Evolutionary conservation across 2,329 filamentous ascomycete genomes (phyloP).

Genomic region (Beauveria sp.): DNA sequence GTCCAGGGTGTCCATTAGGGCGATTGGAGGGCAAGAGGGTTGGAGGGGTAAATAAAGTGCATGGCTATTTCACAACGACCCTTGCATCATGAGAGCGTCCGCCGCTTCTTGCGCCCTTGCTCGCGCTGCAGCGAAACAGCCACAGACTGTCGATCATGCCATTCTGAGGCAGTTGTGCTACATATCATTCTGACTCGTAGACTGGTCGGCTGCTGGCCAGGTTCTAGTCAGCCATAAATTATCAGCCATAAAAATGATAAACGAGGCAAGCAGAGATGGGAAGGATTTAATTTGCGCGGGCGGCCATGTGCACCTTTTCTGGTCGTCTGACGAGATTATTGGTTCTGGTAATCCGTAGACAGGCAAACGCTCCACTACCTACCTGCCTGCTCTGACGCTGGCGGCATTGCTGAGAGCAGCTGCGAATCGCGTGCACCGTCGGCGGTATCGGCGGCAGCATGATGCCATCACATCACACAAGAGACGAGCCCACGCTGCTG

Average conservation of each 20-base stretch:
- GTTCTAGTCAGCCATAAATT: neutral
- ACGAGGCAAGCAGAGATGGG: neutral
- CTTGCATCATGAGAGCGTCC: neutral
- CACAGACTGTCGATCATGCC: slow-evolving; percentile 7
- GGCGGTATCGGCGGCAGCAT: neutral
- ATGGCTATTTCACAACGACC: neutral
- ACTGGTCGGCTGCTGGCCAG: neutral
- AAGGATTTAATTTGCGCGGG: neutral
- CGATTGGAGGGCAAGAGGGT: no score
- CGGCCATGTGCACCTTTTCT: neutral
- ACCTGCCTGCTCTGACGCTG: neutral
- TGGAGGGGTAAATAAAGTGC: no score
- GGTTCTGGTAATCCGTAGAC: neutral
- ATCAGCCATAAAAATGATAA: neutral
- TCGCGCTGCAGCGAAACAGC: slow-evolving; percentile 3
- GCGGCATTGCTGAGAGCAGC: neutral
- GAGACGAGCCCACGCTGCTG: neutral
- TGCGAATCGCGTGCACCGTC: neutral
- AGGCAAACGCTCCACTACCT: neutral
- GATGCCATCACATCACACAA: neutral
- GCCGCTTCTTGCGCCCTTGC: neutral
- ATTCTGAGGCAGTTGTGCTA: slow-evolving; percentile 8
- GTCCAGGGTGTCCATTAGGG: no score
- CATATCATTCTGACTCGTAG: slow-evolving; percentile 4
- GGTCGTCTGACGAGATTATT: neutral